These are phyloP conservation scores for Ramaria sp. DNA, from an alignment of 768 basidiomycete species.

Conservation along the genomic window DNA sequence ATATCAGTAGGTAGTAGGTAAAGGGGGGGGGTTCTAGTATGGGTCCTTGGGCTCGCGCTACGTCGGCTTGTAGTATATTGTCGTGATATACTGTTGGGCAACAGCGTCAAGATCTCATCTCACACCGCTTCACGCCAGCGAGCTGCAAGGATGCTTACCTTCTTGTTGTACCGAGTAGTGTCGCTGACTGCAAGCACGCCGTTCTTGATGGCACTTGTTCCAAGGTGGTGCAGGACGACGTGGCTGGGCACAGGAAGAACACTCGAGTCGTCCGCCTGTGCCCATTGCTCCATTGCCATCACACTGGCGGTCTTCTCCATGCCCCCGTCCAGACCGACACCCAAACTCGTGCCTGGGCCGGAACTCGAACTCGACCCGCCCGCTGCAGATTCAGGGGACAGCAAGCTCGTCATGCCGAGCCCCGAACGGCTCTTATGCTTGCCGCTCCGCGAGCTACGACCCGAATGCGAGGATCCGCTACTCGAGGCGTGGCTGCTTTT, in stretches of 20 bases:
- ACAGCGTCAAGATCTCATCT: constrained; percentile 3
- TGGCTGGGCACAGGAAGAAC: constrained; percentile 90
- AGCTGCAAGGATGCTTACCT: constrained; percentile 39
- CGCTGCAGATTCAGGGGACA: not conserved
- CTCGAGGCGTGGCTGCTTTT: constrained; percentile 24
- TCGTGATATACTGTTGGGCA: constrained; percentile 62
- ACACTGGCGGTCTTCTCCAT: not conserved
- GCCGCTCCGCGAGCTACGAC: constrained; percentile 9
- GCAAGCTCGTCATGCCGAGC: not conserved
- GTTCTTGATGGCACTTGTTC: constrained; percentile 90
- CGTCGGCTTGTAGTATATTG: constrained; percentile 72
- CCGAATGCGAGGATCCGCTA: constrained; percentile 13
- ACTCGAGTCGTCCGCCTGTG: constrained; percentile 76
- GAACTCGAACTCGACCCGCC: too few species aligned
- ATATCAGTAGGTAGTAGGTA: too few species aligned
- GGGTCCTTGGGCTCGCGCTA: constrained; percentile 10
- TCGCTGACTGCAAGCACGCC: constrained; percentile 88
- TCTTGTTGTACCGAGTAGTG: constrained; percentile 85
- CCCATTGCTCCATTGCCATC: constrained; percentile 13
- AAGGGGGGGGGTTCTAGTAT: too few species aligned
- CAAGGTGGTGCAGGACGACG: constrained; percentile 88
- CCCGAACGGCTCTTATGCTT: too few species aligned
- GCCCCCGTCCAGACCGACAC: not conserved
- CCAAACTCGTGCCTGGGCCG: too few species aligned
- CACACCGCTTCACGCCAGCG: constrained; percentile 10